Conservation (phyloP, 108 stramenopile species). For the Nannochloropsis gaditana region DNA sequence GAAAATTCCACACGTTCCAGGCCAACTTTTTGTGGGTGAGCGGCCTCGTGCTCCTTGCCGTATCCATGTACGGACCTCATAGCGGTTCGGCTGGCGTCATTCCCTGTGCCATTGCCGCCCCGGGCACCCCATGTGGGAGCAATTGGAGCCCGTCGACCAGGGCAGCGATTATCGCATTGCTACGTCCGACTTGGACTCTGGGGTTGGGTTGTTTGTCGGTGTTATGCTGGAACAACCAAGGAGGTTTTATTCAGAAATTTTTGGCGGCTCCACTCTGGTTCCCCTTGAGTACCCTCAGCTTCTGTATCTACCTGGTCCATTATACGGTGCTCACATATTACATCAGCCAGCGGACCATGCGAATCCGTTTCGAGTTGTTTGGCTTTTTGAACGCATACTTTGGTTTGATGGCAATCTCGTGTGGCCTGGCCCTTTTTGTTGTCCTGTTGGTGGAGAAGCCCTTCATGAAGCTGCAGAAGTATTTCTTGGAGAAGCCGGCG, state of each 20-base stretch:
- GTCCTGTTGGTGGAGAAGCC: conserved; percentile 3
- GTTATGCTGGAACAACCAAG: conserved; percentile 32
- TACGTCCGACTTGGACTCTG: conserved; percentile 12
- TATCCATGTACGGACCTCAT: neutral
- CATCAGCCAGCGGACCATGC: neutral
- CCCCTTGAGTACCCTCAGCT: conserved; percentile 39
- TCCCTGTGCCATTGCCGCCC: neutral
- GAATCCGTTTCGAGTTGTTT: conserved; percentile 37
- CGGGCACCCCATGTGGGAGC: neutral
- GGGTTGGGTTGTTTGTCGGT: neutral
- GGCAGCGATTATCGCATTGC: conserved; percentile 8
- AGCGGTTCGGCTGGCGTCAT: neutral
- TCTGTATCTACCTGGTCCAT: conserved; percentile 47
- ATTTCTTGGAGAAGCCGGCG: neutral
- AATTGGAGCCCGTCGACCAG: neutral
- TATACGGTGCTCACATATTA: conserved; percentile 21
- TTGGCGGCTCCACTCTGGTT: conserved; percentile 43
- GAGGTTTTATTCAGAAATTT: conserved; percentile 42
- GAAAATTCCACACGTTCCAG: neutral
- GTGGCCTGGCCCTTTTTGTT: neutral
- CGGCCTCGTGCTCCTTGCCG: neutral
- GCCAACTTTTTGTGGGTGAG: conserved; percentile 2
- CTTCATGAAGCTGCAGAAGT: neutral
- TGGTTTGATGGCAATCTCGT: neutral
- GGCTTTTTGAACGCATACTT: neutral